phyloP scores from a whole-genome alignment of 2,329 filamentous ascomycete genomes.

The Sporothrix schenckii region DNA sequence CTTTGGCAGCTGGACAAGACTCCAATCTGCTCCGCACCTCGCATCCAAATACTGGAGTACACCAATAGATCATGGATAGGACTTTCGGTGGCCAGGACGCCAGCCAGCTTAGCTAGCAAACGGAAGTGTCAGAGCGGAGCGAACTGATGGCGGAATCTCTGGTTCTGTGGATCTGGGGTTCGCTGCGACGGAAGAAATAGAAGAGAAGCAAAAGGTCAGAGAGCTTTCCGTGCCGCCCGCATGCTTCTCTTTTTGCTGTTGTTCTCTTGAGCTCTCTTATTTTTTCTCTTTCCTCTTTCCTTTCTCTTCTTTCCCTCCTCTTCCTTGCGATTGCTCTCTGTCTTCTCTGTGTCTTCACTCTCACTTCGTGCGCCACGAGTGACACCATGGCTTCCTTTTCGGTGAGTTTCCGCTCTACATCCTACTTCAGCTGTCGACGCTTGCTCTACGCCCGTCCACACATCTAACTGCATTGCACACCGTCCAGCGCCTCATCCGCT shows the following conservation, averaged over 20 bases:
- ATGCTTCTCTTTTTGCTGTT: background rate
- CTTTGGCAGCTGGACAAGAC: background rate
- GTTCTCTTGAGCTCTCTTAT: background rate
- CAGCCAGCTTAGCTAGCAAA: background rate
- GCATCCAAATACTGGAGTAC: background rate
- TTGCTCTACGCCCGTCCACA: constrained; percentile 51
- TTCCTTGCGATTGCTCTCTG: background rate
- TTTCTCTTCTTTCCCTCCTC: background rate
- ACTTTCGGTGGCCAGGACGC: background rate
- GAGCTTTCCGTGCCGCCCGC: background rate
- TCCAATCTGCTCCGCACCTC: constrained; percentile 25
- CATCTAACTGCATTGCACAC: constrained; percentile 45
- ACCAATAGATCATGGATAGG: constrained; percentile 3
- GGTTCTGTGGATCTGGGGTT: background rate
- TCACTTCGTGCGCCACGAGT: background rate
- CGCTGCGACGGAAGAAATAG: background rate
- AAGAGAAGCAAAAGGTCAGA: background rate
- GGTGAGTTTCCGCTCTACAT: constrained; percentile 42
- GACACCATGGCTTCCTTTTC: constrained; percentile 50
- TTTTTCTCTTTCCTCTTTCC: background rate
- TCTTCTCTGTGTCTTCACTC: background rate
- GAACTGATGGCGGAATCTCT: constrained; percentile 17
- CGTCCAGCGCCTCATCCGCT: constrained; percentile 68
- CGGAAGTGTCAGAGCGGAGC: background rate
- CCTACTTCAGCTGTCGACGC: background rate